Conservation (phyloP, 495 filamentous ascomycete genomes). For the Hypoxylon fragiforme region DNA sequence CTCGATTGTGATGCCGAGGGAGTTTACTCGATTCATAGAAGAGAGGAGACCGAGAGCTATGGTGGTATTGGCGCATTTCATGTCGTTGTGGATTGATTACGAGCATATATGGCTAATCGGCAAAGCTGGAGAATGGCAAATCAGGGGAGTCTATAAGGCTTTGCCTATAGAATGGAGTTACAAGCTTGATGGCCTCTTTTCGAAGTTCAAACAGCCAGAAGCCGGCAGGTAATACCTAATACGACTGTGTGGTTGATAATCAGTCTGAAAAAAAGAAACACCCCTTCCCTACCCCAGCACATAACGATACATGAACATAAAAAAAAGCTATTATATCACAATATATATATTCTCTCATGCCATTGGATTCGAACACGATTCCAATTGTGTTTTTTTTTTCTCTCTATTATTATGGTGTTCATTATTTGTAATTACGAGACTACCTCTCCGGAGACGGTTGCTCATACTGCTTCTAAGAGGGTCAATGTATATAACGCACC, state of each 20-base stretch:
- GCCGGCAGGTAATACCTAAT: not conserved
- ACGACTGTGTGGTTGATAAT: not conserved
- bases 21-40: slow-evolving; percentile 40
- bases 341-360: too few species aligned
- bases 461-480: too few species aligned
- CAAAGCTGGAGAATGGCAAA: slow-evolving; percentile 44
- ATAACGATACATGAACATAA: not conserved
- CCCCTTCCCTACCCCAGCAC: not conserved
- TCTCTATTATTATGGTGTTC: too few species aligned
- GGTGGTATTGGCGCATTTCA: slow-evolving; percentile 46
- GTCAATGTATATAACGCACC: too few species aligned
- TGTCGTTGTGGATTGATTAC: slow-evolving; percentile 39
- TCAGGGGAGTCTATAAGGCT: slow-evolving; percentile 45
- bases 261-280: not conserved
- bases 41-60: slow-evolving; percentile 46
- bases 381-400: too few species aligned
- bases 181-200: slow-evolving; percentile 42
- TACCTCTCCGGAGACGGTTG: too few species aligned
- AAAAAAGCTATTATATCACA: too few species aligned
- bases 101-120: slow-evolving; percentile 47
- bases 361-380: too few species aligned
- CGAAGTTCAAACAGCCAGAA: slow-evolving; percentile 30
- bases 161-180: slow-evolving; percentile 43
- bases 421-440: too few species aligned
- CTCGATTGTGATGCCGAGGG: slow-evolving; percentile 40